Evolutionary conservation across 768 basidiomycete species (phyloP).

Genomic region (Lentinula raphanica): DNA sequence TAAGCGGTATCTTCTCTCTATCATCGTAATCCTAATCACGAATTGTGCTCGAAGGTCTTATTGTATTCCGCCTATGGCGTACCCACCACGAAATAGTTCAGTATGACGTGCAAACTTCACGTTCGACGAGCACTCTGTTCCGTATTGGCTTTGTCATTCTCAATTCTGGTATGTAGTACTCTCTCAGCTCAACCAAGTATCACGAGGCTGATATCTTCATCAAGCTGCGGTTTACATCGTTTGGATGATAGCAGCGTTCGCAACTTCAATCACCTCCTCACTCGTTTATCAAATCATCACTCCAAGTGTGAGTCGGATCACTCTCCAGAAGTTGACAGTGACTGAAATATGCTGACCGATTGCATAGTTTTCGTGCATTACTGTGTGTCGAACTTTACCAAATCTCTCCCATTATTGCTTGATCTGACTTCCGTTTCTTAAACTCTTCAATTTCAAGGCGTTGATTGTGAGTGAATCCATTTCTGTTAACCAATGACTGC

Average conservation of each 20-base stretch:
- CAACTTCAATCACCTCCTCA: background rate
- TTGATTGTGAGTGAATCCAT: background rate
- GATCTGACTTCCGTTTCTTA: background rate
- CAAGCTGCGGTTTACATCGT: background rate
- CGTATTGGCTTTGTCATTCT: background rate
- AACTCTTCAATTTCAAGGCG: background rate
- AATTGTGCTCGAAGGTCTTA: background rate
- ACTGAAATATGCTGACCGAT: background rate
- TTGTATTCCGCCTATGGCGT: background rate
- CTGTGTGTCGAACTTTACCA: background rate
- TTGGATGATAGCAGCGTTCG: background rate
- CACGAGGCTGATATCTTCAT: background rate
- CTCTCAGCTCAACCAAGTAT: background rate
- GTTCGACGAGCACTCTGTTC: background rate
- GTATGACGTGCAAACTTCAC: background rate
- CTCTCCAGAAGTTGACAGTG: background rate
- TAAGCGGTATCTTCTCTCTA: background rate
- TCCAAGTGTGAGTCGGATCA: background rate
- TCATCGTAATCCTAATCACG: background rate
- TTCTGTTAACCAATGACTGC: background rate
- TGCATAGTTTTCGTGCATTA: background rate
- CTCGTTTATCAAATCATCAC: background rate
- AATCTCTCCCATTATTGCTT: background rate
- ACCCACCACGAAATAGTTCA: background rate
- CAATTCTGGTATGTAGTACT: background rate